Percentiles rank a stretch among this genome's conserved stretches.
Evolutionary conservation across 2,329 filamentous ascomycete species (phyloP).

Genomic region (Phyllachora maydis): DNA sequence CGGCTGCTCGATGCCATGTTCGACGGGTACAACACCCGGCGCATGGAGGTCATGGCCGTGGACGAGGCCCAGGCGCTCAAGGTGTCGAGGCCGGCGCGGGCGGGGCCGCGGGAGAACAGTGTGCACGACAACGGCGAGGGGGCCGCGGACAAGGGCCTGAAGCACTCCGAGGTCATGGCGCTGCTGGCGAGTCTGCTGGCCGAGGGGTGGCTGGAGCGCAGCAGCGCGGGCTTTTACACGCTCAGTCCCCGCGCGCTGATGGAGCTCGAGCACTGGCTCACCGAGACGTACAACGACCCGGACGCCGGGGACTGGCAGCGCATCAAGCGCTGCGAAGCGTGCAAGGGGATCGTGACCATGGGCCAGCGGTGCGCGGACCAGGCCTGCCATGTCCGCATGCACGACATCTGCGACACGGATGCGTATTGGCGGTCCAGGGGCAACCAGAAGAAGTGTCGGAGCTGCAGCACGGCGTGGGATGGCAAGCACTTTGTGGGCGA

Average conservation of each 20-base stretch:
- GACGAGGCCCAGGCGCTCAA: slow-evolving; percentile 61
- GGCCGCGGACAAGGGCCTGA: slow-evolving; percentile 35
- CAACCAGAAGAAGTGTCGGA: slow-evolving; percentile 43
- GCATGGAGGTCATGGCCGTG: slow-evolving; percentile 70
- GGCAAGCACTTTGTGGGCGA: slow-evolving; percentile 31
- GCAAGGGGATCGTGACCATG: slow-evolving; percentile 72
- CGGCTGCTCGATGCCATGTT: slow-evolving; percentile 82
- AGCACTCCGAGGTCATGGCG: slow-evolving; percentile 55
- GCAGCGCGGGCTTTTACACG: slow-evolving; percentile 48
- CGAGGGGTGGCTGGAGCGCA: slow-evolving; percentile 74
- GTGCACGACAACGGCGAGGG: slow-evolving; percentile 12
- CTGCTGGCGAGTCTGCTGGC: slow-evolving; percentile 49
- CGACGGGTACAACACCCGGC: slow-evolving; percentile 60
- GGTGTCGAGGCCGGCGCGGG: slow-evolving; percentile 28
- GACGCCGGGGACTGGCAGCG: slow-evolving; percentile 43
- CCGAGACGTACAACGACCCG: slow-evolving; percentile 75
- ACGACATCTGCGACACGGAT: slow-evolving; percentile 55
- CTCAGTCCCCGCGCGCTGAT: slow-evolving; percentile 61
- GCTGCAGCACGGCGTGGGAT: slow-evolving; percentile 29
- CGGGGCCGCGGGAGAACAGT: slow-evolving; percentile 10
- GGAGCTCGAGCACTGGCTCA: slow-evolving; percentile 67
- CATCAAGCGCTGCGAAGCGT: slow-evolving; percentile 76
- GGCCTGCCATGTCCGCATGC: slow-evolving; percentile 49
- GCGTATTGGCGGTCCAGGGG: slow-evolving; percentile 50
- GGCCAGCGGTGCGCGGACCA: slow-evolving; percentile 56